A percentile compares a stretch with the other conserved stretches of the same genome.
Evolutionary conservation across 192 early-diverging fungal species (phyloP).

Genomic region (Lobosporangium transversale): DNA sequence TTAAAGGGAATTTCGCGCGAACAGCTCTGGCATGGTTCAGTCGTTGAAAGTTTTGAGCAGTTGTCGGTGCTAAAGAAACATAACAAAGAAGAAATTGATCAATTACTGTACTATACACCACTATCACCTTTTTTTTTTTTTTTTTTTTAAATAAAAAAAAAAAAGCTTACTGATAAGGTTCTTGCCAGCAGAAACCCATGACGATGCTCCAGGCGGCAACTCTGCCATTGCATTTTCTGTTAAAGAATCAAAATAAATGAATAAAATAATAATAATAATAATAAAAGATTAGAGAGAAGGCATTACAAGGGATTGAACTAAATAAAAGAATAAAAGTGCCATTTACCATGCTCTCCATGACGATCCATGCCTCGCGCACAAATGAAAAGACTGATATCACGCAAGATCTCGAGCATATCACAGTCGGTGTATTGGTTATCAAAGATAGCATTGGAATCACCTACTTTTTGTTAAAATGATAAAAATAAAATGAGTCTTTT

Average conservation of each 20-base stretch:
- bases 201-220: conserved; percentile 37
- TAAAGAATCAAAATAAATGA: not conserved
- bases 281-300: not conserved
- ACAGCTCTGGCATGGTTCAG: conserved; percentile 26
- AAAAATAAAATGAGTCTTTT: conserved; percentile 2
- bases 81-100: not conserved
- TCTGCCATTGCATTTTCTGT: conserved; percentile 39
- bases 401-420: conserved; percentile 50
- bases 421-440: conserved; percentile 46
- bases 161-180: conserved; percentile 44
- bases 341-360: conserved; percentile 37
- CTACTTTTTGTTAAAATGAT: not conserved
- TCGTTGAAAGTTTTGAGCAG: conserved; percentile 40
- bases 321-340: not conserved
- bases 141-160: not conserved
- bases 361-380: conserved; percentile 47
- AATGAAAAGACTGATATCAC: conserved; percentile 50
- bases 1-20: conserved; percentile 23
- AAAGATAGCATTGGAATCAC: conserved; percentile 10
- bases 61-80: conserved; percentile 20
- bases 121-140: conserved; percentile 4
- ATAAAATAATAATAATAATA: not conserved
- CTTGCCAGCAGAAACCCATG: conserved; percentile 51
- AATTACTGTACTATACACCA: not conserved
- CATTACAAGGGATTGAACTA: not conserved